A percentile compares a stretch with the other conserved stretches of the same genome.
These are phyloP conservation scores for Lignosus rhinocerotis DNA, from an alignment of 1,284 basidiomycete species.

Conservation along the genomic window DNA sequence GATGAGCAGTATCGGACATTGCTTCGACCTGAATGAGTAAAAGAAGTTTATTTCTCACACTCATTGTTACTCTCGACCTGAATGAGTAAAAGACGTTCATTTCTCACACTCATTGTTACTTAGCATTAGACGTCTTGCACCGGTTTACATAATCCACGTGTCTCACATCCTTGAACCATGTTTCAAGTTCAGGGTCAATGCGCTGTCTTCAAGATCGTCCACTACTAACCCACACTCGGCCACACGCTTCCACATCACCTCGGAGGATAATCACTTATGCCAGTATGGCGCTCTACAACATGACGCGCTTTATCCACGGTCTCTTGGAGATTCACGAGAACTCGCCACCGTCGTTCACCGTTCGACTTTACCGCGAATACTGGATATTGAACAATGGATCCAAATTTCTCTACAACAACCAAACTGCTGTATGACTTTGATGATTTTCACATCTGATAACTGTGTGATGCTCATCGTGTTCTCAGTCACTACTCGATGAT, in stretches of 20 bases:
- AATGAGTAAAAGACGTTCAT: too few species aligned
- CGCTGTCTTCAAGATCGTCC: conserved; percentile 5
- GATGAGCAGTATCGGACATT: conserved; percentile 45
- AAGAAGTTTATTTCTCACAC: neutral
- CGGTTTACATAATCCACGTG: conserved; percentile 26
- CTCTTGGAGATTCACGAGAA: conserved; percentile 58
- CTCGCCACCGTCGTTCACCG: conserved; percentile 68
- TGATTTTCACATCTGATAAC: too few species aligned
- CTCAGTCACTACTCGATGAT: conserved; percentile 74
- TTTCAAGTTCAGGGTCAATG: too few species aligned
- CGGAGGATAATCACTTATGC: neutral
- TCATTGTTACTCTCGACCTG: neutral
- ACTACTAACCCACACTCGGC: neutral
- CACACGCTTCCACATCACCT: neutral
- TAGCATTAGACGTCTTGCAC: conserved; percentile 14
- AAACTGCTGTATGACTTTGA: conserved; percentile 70
- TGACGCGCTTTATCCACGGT: conserved; percentile 58
- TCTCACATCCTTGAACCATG: neutral
- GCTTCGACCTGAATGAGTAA: neutral
- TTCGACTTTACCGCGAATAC: conserved; percentile 73
- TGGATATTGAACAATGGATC: conserved; percentile 77
- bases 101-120: conserved; percentile 30
- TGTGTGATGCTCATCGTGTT: conserved; percentile 1
- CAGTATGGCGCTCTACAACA: conserved; percentile 67
- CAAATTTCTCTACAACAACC: conserved; percentile 79